phyloP scores from a whole-genome alignment of 495 filamentous ascomycete species.

The Chaetomium fimeti region DNA sequence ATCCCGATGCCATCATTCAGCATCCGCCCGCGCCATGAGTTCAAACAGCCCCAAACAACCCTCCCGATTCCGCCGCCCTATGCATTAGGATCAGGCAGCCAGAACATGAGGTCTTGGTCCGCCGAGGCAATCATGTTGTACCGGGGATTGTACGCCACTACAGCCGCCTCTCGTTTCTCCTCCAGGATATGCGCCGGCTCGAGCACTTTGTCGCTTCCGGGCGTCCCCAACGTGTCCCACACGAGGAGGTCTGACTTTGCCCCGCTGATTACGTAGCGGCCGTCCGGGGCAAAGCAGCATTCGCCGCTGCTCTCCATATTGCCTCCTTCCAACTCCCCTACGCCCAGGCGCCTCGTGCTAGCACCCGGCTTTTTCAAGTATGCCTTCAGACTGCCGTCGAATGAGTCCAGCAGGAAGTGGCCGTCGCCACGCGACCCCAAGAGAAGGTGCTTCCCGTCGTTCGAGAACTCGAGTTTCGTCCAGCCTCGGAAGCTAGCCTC shows the following conservation, averaged over 20 bases:
- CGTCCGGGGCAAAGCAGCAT: slow-evolving; percentile 84
- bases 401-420: slow-evolving; percentile 89
- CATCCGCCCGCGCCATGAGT: slow-evolving; percentile 13
- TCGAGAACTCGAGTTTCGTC: slow-evolving; percentile 89
- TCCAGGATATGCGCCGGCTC: slow-evolving; percentile 64
- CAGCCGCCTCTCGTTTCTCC: slow-evolving; percentile 62
- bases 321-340: slow-evolving; percentile 45
- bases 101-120: slow-evolving; percentile 84
- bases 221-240: slow-evolving; percentile 70
- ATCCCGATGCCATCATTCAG: slow-evolving; percentile 24
- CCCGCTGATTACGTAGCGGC: slow-evolving; percentile 79
- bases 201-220: slow-evolving; percentile 57
- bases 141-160: slow-evolving; percentile 85
- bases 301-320: slow-evolving; percentile 63
- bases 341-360: slow-evolving; percentile 46
- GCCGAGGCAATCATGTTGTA: slow-evolving; percentile 87
- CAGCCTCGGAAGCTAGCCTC: slow-evolving; percentile 56
- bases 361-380: slow-evolving; percentile 52
- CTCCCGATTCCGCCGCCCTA: slow-evolving; percentile 24
- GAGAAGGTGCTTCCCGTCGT: slow-evolving; percentile 86
- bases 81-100: slow-evolving; percentile 74
- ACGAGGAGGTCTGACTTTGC: slow-evolving; percentile 69
- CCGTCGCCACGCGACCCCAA: slow-evolving; percentile 75
- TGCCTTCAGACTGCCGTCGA: slow-evolving; percentile 70
- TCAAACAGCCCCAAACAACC: not conserved